These are phyloP conservation scores for Triticum dicoccoides DNA, from an alignment of 176 grass and related monocot species.

Conservation along the genomic window DNA sequence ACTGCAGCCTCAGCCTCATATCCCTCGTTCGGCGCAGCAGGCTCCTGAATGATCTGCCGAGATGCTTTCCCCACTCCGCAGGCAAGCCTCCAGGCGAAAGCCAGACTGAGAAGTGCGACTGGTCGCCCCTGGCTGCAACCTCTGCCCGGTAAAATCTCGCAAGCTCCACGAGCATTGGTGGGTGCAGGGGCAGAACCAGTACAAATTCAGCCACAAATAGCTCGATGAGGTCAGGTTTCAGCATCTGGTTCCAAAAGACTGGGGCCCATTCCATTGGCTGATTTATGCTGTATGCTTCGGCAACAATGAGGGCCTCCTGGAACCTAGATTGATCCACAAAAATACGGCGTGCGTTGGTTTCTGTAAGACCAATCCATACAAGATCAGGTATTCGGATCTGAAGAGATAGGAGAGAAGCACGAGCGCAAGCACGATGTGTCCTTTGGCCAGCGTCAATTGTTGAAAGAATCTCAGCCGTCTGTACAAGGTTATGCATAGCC, in stretches of 20 bases:
- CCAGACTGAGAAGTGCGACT: conserved; percentile 88
- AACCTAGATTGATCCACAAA: conserved; percentile 92
- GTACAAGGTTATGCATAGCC: conserved; percentile 83
- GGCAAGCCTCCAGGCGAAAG: conserved; percentile 90
- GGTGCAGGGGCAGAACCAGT: conserved; percentile 72
- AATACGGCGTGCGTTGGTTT: conserved; percentile 66
- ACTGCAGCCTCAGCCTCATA: conserved; percentile 76
- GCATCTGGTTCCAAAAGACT: conserved; percentile 87
- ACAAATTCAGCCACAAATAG: conserved; percentile 89
- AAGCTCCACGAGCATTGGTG: conserved; percentile 74
- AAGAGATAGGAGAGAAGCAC: conserved; percentile 79
- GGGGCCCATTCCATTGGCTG: conserved; percentile 90
- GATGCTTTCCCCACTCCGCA: conserved; percentile 91
- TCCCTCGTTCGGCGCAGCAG: conserved; percentile 78
- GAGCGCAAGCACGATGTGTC: conserved; percentile 76
- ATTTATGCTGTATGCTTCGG: conserved; percentile 85
- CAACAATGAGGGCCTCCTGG: conserved; percentile 93
- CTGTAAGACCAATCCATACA: conserved; percentile 79
- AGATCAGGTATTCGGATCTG: conserved; percentile 92
- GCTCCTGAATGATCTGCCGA: conserved; percentile 84
- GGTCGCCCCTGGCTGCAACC: conserved; percentile 89
- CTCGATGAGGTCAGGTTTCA: conserved; percentile 86
- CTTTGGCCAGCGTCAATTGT: conserved; percentile 84
- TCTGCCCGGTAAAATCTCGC: conserved; percentile 88
- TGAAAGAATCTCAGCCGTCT: conserved; percentile 79